phyloP scores from a whole-genome alignment of 768 basidiomycete genomes.

The Pleurotus djamor region DNA sequence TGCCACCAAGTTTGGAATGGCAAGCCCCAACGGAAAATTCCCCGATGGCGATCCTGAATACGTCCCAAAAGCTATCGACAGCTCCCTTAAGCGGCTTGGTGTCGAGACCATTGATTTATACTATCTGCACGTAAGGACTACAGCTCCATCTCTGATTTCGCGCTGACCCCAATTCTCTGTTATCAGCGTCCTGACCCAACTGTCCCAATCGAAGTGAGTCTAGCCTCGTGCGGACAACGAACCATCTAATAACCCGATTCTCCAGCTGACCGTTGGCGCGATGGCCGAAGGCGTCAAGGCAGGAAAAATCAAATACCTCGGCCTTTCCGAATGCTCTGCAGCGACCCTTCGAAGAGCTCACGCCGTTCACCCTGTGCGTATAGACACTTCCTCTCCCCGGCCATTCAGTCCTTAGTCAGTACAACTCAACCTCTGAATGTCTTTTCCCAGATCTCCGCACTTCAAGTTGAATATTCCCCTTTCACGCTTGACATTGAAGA shows the following conservation, averaged over 20 bases:
- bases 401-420: background rate
- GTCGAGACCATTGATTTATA: slow-evolving; percentile 42
- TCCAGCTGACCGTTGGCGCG: background rate
- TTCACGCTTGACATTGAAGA: background rate
- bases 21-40: slow-evolving; percentile 7
- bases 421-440: background rate
- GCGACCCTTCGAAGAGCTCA: slow-evolving; percentile 44
- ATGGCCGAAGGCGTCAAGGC: slow-evolving; percentile 1
- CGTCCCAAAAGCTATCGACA: slow-evolving; percentile 30
- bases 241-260: background rate
- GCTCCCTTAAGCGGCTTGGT: slow-evolving; percentile 37
- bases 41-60: slow-evolving; percentile 32
- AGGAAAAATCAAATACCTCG: slow-evolving; percentile 5
- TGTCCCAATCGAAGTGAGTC: slow-evolving; percentile 4
- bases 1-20: slow-evolving; percentile 50
- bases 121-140: slow-evolving; percentile 38
- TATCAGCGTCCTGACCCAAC: slow-evolving; percentile 11
- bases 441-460: slow-evolving; percentile 11
- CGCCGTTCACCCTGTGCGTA: slow-evolving; percentile 37
- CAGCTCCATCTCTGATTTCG: slow-evolving; percentile 7
- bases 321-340: slow-evolving; percentile 6
- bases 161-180: background rate
- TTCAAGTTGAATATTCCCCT: slow-evolving; percentile 13
- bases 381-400: background rate
- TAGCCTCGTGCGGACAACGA: background rate